Percentiles rank a stretch among this genome's conserved stretches.
Evolutionary conservation across 2,329 filamentous ascomycete species (phyloP).

Genomic region (Trichoderma breve): DNA sequence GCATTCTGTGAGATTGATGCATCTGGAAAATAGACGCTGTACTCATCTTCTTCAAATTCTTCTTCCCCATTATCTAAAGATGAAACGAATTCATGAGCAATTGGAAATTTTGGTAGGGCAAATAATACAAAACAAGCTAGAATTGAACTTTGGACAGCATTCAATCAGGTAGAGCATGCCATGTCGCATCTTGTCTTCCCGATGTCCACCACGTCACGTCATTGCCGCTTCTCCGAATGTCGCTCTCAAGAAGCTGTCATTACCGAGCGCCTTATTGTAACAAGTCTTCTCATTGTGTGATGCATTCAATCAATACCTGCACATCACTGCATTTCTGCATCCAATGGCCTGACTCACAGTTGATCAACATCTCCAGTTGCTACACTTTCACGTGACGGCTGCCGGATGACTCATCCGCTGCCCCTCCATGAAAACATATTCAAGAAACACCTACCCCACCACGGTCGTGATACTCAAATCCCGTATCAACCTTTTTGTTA

Average conservation of each 20-base stretch:
- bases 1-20: constrained; percentile 84
- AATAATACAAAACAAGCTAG: not conserved
- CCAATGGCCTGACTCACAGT: not conserved
- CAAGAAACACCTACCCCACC: constrained; percentile 12
- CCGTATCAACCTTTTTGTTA: not conserved
- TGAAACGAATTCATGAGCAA: not conserved
- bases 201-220: not conserved
- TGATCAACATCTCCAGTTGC: not conserved
- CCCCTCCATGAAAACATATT: constrained; percentile 12
- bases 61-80: not conserved
- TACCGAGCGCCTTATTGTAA: not conserved
- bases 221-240: not conserved
- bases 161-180: not conserved
- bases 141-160: not conserved
- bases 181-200: not conserved
- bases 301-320: not conserved
- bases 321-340: not conserved
- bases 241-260: not conserved
- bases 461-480: not conserved
- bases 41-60: constrained; percentile 22
- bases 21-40: constrained; percentile 33
- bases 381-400: not conserved
- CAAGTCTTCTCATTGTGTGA: not conserved
- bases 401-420: constrained; percentile 12
- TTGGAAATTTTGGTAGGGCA: not conserved